phyloP scores from a whole-genome alignment of 2,329 filamentous ascomycete species.

The Cytospora schulzeri region DNA sequence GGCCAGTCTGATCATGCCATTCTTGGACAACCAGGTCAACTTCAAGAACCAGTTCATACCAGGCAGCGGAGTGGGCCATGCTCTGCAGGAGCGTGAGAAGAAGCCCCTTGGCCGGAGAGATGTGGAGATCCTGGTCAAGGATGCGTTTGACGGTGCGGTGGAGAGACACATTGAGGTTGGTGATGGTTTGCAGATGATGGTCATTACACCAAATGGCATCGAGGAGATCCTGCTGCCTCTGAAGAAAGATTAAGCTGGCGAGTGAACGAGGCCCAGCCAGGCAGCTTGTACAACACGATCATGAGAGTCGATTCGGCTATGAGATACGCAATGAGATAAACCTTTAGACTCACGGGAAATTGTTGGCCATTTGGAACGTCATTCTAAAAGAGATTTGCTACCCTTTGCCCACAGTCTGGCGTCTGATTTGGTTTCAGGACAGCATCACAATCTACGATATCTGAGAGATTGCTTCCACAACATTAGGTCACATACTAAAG shows the following conservation, averaged over 20 bases:
- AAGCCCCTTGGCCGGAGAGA: constrained; percentile 70
- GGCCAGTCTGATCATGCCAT: constrained; percentile 95
- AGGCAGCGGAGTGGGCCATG: constrained; percentile 80
- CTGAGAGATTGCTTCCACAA: neutral
- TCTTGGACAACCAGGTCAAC: constrained; percentile 99
- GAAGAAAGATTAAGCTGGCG: constrained; percentile 80
- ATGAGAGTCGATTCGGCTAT: constrained; percentile 17
- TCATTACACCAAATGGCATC: constrained; percentile 85
- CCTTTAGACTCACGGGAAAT: constrained; percentile 4
- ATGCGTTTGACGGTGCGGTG: constrained; percentile 96
- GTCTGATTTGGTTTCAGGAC: neutral
- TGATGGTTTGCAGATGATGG: constrained; percentile 92
- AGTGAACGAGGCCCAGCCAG: constrained; percentile 1
- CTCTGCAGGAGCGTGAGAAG: constrained; percentile 70
- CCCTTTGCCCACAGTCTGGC: neutral
- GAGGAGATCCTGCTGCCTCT: constrained; percentile 81
- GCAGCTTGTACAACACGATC: constrained; percentile 38
- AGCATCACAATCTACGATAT: neutral
- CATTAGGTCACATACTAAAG: neutral
- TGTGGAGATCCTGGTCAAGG: constrained; percentile 87
- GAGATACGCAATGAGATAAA: constrained; percentile 20
- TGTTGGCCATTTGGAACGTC: neutral
- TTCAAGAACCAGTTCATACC: constrained; percentile 98
- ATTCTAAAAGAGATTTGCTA: neutral
- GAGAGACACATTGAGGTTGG: constrained; percentile 99